Percentiles rank a stretch among this genome's conserved stretches.
Conservation (phyloP, 108 stramenopile species). For the Pseudonitzschia pungens region DNA sequence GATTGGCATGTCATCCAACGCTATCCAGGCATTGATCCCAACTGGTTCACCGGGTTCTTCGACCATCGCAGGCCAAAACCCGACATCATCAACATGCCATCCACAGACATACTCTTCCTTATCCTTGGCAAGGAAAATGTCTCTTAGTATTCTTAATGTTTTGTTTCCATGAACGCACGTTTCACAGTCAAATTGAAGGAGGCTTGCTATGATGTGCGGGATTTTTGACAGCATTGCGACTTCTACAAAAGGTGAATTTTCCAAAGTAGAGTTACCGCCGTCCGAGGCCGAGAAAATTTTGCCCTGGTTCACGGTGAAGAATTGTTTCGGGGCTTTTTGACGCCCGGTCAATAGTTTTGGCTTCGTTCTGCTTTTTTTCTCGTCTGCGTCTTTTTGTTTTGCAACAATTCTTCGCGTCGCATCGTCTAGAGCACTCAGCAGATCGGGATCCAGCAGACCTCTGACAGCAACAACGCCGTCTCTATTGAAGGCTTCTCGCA, state of each 20-base stretch:
- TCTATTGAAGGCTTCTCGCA: constrained; percentile 34
- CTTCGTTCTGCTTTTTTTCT: constrained; percentile 8
- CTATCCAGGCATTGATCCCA: constrained; percentile 74
- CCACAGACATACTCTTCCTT: constrained; percentile 74
- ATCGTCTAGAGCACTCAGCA: constrained; percentile 33
- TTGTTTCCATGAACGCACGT: neutral
- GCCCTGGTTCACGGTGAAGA: constrained; percentile 60
- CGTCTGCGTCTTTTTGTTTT: constrained; percentile 21
- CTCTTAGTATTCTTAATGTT: constrained; percentile 43
- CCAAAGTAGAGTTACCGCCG: neutral
- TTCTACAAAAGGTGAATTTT: constrained; percentile 32
- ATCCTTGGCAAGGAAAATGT: constrained; percentile 74
- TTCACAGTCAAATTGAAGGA: constrained; percentile 1
- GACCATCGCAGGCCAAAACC: constrained; percentile 81
- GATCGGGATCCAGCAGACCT: constrained; percentile 40
- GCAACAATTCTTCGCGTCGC: constrained; percentile 27
- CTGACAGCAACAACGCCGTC: constrained; percentile 68
- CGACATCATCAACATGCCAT: constrained; percentile 82
- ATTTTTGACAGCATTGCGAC: constrained; percentile 40
- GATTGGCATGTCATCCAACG: constrained; percentile 73
- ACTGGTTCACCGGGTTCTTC: constrained; percentile 44
- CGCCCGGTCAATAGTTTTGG: constrained; percentile 20
- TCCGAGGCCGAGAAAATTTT: constrained; percentile 46
- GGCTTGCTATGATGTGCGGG: constrained; percentile 29
- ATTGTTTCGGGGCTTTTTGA: constrained; percentile 37